Evolutionary conservation across 2,329 filamentous ascomycete genomes (phyloP), one percentile per base, ranked within the genome.

Genomic region (Pseudofabraea citricarpa): DNA sequence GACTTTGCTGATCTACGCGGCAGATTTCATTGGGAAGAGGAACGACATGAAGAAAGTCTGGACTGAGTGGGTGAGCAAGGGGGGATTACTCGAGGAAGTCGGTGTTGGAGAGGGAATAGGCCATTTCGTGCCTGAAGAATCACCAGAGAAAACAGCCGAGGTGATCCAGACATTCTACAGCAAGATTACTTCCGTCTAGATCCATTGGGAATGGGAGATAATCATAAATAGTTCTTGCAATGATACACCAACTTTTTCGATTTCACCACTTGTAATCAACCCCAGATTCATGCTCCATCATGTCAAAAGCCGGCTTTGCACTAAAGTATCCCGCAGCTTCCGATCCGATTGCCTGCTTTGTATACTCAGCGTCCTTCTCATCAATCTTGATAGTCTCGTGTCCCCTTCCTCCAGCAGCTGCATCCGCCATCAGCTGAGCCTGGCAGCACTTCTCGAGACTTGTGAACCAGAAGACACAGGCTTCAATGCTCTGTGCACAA

Each of bases 221-320:
- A n/a, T n/a, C n/a, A n/a, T n/a, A n/a, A n/a, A n/a, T n/a, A 31
- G 27, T 31, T 12, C 16, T 5, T 31, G 6, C 6, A 2, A 10
- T 31, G 27, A 31, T 6, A 31, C 5, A 7, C 31, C 36, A 8
- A 27, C 29, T 10, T 15, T 3, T 12, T 8, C 10, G 19, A 10
- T 13, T 27, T 48, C 45, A 59, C 56, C 48, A 54, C 45, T 57
- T 56, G 41, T 59, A 60, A 46, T 57, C 56, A 22, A 51, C 48
- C 5, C 57, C 58, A 16, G 48, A 36, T 64, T 83, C 77, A 58
- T 74, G 73, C 55, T 82, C 74, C 49, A 85, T 76, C 31, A 87
- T 64, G 66, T 87, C 83, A 65, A 89, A 89, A 50, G 83, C 54
- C 13, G 85, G 84, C 66, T 81, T 82, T 5, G 81, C 85, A 54